Conservation (phyloP, 306 rosid species). For the Cajanus cajan region DNA sequence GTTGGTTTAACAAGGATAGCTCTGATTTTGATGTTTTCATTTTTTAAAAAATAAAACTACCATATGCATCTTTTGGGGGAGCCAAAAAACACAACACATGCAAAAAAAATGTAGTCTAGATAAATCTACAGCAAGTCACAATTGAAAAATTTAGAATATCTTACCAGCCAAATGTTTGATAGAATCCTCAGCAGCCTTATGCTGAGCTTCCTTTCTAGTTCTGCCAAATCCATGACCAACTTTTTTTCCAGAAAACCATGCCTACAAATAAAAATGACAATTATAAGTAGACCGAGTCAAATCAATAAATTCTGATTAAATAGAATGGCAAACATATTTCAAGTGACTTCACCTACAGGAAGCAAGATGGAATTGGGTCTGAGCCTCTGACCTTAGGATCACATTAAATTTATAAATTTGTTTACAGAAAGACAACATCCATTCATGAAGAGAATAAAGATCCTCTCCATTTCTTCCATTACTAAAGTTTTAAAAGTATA, state of each 20-base stretch:
- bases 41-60: neutral
- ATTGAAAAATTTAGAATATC: slow-evolving; percentile 16
- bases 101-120: neutral
- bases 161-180: slow-evolving; percentile 87
- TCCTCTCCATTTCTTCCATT: too few relatives aligned
- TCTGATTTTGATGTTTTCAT: neutral
- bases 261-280: slow-evolving; percentile 48
- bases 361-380: slow-evolving; percentile 26
- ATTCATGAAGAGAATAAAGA: neutral
- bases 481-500: too few relatives aligned
- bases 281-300: slow-evolving; percentile 17
- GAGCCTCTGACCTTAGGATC: slow-evolving; percentile 5
- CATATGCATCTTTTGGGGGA: neutral
- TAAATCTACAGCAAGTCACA: slow-evolving; percentile 11
- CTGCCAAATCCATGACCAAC: slow-evolving; percentile 82
- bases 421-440: slow-evolving; percentile 4
- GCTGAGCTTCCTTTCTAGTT: slow-evolving; percentile 91
- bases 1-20: neutral
- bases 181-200: slow-evolving; percentile 80
- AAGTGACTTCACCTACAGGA: slow-evolving; percentile 4
- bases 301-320: slow-evolving; percentile 26
- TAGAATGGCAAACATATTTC: slow-evolving; percentile 16
- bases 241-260: slow-evolving; percentile 89
- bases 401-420: neutral
- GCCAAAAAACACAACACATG: neutral